Evolutionary conservation across 768 basidiomycete species (phyloP).

Genomic region (Hebeloma cylindrosporum): DNA sequence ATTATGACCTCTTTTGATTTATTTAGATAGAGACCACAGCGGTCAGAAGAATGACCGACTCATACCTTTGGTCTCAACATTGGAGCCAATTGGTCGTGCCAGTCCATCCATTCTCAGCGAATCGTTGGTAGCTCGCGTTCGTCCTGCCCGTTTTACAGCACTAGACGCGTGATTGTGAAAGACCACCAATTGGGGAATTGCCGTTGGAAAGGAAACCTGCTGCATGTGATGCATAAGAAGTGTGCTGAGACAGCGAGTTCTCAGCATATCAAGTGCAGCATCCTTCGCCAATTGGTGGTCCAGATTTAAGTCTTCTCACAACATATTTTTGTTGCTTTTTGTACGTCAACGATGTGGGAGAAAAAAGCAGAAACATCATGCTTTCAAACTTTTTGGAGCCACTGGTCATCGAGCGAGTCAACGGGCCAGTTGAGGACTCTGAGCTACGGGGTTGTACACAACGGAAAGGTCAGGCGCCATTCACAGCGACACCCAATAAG

Average conservation of each 20-base stretch:
- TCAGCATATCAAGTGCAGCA: slow-evolving; percentile 65
- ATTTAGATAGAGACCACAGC: slow-evolving; percentile 83
- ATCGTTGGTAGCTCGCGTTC: slow-evolving; percentile 94
- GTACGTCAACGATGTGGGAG: too few species aligned
- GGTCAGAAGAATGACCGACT: slow-evolving; percentile 91
- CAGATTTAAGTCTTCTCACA: too few species aligned
- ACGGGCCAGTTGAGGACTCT: too few species aligned
- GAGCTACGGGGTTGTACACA: too few species aligned
- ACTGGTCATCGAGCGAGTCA: too few species aligned
- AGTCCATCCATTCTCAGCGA: slow-evolving; percentile 96
- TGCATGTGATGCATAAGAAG: slow-evolving; percentile 91
- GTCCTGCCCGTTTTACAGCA: slow-evolving; percentile 25
- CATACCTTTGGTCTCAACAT: slow-evolving; percentile 82
- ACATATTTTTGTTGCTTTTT: too few species aligned
- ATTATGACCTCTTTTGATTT: background rate
- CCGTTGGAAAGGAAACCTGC: slow-evolving; percentile 67
- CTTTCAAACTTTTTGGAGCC: too few species aligned
- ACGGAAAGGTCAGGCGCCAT: too few species aligned
- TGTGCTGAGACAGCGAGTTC: slow-evolving; percentile 95
- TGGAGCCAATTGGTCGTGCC: slow-evolving; percentile 89
- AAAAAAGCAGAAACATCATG: too few species aligned
- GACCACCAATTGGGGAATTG: slow-evolving; percentile 58
- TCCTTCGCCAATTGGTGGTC: too few species aligned
- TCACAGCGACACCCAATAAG: too few species aligned
- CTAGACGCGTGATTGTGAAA: slow-evolving; percentile 20